Evolutionary conservation across 495 filamentous ascomycete species (phyloP).

Genomic region (Annulohypoxylon nitens): DNA sequence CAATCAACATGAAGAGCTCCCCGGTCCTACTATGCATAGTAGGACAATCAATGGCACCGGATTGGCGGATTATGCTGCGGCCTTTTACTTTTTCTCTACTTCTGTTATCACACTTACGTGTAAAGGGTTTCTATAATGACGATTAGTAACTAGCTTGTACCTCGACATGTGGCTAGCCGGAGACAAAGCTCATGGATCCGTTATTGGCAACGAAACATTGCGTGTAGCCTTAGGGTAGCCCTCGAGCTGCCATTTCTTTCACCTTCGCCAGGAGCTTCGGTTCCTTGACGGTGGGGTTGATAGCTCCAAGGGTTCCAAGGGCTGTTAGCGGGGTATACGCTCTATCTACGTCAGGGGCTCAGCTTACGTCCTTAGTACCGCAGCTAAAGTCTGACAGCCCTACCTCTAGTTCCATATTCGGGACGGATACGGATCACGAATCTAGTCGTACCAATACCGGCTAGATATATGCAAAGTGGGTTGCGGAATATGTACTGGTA

Average conservation of each 20-base stretch:
- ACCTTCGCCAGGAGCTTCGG: constrained; percentile 16
- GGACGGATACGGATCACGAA: constrained; percentile 7
- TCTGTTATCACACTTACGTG: constrained; percentile 37
- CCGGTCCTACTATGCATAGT: not conserved
- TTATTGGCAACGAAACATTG: not conserved
- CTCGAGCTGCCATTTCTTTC: constrained; percentile 11
- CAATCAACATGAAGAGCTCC: constrained; percentile 22
- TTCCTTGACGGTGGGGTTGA: constrained; percentile 36
- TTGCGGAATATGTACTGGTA: constrained; percentile 7
- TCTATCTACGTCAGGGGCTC: constrained; percentile 38
- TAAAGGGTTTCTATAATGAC: not conserved
- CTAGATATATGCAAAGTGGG: not conserved
- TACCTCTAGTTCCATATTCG: not conserved
- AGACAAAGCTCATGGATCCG: not conserved
- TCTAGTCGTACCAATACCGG: not conserved
- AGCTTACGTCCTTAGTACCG: constrained; percentile 25
- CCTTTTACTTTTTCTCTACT: constrained; percentile 25
- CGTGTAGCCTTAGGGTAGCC: not conserved
- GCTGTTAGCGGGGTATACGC: constrained; percentile 35
- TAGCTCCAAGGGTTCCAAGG: constrained; percentile 29
- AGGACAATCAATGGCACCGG: constrained; percentile 6
- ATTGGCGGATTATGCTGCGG: constrained; percentile 20
- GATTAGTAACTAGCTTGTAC: constrained; percentile 1
- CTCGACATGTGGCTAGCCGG: constrained; percentile 15
- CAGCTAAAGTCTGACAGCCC: constrained; percentile 27